Percentiles rank a stretch among this genome's conserved stretches.
Evolutionary conservation across 2,329 filamentous ascomycete species (phyloP).

Genomic region (Curvularia sp.): DNA sequence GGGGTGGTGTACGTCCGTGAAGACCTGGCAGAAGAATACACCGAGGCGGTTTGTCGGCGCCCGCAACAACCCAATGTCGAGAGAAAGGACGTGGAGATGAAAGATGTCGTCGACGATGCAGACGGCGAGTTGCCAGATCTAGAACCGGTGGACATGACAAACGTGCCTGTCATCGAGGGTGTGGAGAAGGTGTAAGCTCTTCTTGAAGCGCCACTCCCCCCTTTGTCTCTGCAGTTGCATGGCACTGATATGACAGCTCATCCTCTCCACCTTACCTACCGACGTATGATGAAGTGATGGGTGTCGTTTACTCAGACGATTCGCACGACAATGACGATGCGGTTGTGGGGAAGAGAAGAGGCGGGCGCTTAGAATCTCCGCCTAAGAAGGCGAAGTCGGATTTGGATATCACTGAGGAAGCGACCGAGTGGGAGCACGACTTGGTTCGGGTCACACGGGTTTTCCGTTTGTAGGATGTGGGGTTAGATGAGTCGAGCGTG

Average conservation of each 20-base stretch:
- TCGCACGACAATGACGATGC: neutral
- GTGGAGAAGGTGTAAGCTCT: slow-evolving; percentile 38
- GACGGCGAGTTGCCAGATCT: slow-evolving; percentile 16
- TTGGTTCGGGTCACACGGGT: neutral
- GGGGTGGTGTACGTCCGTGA: slow-evolving; percentile 86
- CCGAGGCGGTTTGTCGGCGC: slow-evolving; percentile 59
- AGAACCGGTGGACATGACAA: slow-evolving; percentile 14
- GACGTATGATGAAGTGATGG: neutral
- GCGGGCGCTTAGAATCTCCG: neutral
- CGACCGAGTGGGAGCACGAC: neutral
- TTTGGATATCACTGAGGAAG: neutral
- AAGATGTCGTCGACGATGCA: slow-evolving; percentile 27
- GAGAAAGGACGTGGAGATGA: slow-evolving; percentile 23
- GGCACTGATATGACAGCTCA: neutral
- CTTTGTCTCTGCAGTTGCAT: neutral
- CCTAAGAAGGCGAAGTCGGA: neutral
- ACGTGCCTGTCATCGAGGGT: slow-evolving; percentile 39
- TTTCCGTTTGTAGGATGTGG: neutral
- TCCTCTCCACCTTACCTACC: neutral
- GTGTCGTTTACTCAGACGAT: neutral
- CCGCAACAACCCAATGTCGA: slow-evolving; percentile 17
- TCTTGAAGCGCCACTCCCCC: neutral
- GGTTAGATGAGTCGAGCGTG: neutral
- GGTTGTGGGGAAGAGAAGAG: slow-evolving; percentile 1
- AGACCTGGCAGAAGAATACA: slow-evolving; percentile 65